Conservation (phyloP, 2,329 filamentous ascomycete species). For the Tolypocladium ophioglossoides region DNA sequence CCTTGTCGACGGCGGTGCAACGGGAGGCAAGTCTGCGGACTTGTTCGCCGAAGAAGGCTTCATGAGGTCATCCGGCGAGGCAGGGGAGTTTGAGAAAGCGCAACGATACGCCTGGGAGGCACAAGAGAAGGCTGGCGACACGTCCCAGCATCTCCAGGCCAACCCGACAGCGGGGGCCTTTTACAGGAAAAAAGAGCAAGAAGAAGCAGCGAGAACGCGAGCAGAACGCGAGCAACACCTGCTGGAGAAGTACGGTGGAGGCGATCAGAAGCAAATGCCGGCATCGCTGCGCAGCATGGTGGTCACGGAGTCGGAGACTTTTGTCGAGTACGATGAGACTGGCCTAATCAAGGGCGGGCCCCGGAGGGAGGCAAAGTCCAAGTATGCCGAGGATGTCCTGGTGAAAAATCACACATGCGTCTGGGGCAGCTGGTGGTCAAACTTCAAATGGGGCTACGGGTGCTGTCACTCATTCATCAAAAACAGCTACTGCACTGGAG, state of each 20-base stretch:
- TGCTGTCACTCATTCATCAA: conserved; percentile 92
- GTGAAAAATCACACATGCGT: conserved; percentile 87
- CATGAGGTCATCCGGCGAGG: conserved; percentile 78
- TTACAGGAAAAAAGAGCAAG: conserved; percentile 66
- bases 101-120: conserved; percentile 92
- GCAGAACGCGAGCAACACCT: conserved; percentile 59
- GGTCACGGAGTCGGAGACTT: conserved; percentile 72
- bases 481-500: conserved; percentile 95
- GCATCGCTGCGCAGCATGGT: conserved; percentile 54
- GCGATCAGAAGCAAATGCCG: conserved; percentile 43
- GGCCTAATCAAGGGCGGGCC: conserved; percentile 83
- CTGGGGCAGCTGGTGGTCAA: conserved; percentile 96
- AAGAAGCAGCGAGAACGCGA: conserved; percentile 60
- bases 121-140: conserved; percentile 70
- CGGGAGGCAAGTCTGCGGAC: conserved; percentile 66
- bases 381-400: conserved; percentile 80
- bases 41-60: conserved; percentile 91
- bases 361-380: conserved; percentile 68
- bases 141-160: conserved; percentile 81
- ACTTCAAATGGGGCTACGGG: conserved; percentile 91
- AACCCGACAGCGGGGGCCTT: conserved; percentile 92
- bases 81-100: conserved; percentile 82
- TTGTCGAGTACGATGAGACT: conserved; percentile 88
- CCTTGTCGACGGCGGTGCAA: conserved; percentile 78
- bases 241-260: conserved; percentile 72